phyloP scores from a whole-genome alignment of 768 basidiomycete species.

The Mycena venus region DNA sequence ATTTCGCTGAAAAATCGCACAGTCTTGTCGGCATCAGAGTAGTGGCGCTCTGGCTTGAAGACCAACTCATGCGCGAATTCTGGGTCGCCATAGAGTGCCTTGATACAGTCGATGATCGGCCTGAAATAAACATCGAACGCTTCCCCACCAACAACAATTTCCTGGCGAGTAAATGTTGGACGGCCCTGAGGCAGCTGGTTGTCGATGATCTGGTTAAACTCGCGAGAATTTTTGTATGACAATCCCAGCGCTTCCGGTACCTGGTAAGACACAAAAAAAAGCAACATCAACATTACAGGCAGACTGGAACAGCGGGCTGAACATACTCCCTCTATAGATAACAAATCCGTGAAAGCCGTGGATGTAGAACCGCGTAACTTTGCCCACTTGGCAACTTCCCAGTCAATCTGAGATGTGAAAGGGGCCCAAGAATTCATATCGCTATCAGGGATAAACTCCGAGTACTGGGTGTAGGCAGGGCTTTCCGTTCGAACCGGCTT shows the following conservation, averaged over 20 bases:
- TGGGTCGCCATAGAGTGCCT: constrained; percentile 46
- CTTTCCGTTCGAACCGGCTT: too few species aligned
- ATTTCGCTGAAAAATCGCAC: constrained; percentile 50
- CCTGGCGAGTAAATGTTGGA: constrained; percentile 38
- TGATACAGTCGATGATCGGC: constrained; percentile 46
- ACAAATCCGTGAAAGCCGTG: too few species aligned
- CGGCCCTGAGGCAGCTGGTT: constrained; percentile 37
- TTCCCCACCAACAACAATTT: constrained; percentile 43
- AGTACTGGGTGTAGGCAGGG: too few species aligned
- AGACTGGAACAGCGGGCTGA: too few species aligned
- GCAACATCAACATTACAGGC: too few species aligned
- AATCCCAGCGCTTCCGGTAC: constrained; percentile 42
- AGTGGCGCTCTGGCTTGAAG: constrained; percentile 49
- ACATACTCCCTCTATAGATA: too few species aligned
- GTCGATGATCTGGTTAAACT: constrained; percentile 53
- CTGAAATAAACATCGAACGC: constrained; percentile 43
- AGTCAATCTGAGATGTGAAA: too few species aligned
- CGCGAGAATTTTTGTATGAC: constrained; percentile 45
- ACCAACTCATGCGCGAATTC: constrained; percentile 42
- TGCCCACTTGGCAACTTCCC: too few species aligned
- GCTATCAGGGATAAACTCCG: too few species aligned
- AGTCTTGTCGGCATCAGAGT: constrained; percentile 39
- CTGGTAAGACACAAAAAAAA: too few species aligned
- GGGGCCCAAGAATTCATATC: too few species aligned
- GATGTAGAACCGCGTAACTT: too few species aligned